A percentile compares a stretch with the other conserved stretches of the same genome.
Evolutionary conservation across 306 rosid species (phyloP).

Genomic region (Rosa persica): DNA sequence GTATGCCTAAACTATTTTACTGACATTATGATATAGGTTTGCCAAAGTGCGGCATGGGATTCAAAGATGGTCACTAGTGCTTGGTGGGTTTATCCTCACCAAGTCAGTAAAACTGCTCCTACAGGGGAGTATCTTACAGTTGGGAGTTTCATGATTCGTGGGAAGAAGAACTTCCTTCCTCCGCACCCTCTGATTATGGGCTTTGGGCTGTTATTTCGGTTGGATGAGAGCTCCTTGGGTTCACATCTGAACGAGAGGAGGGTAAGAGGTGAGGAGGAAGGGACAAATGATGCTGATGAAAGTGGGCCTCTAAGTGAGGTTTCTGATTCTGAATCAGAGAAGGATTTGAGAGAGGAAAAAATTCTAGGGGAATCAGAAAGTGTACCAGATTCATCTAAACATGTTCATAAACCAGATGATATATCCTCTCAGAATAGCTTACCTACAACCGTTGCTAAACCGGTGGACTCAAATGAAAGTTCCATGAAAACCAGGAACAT

Average conservation of each 20-base stretch:
- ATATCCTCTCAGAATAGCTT: slow-evolving; percentile 35
- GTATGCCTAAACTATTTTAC: slow-evolving; percentile 10
- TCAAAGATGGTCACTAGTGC: slow-evolving; percentile 99
- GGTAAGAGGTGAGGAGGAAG: slow-evolving; percentile 97
- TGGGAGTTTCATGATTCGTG: slow-evolving; percentile 98
- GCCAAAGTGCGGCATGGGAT: slow-evolving; percentile 99
- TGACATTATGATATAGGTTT: slow-evolving; percentile 59
- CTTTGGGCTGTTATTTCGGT: slow-evolving; percentile 86
- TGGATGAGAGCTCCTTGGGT: slow-evolving; percentile 98
- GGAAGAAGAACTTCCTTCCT: slow-evolving; percentile 94
- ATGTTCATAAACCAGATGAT: slow-evolving; percentile 24
- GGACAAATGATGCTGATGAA: slow-evolving; percentile 58
- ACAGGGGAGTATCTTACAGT: slow-evolving; percentile 98
- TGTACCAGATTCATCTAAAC: slow-evolving; percentile 34
- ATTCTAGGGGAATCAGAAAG: slow-evolving; percentile 38
- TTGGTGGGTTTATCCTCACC: slow-evolving; percentile 99
- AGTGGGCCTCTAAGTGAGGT: slow-evolving; percentile 52
- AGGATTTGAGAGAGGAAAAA: slow-evolving; percentile 39
- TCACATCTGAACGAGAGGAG: slow-evolving; percentile 97
- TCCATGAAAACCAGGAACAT: slow-evolving; percentile 31
- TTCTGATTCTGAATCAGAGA: slow-evolving; percentile 73
- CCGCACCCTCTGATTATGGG: slow-evolving; percentile 99
- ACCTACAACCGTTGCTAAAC: slow-evolving; percentile 26
- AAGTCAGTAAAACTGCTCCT: slow-evolving; percentile 99
- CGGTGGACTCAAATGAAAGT: slow-evolving; percentile 35